Evolutionary conservation across 192 early-diverging fungal species (phyloP).

Genomic region (Jimgerdemannia flammicorona): DNA sequence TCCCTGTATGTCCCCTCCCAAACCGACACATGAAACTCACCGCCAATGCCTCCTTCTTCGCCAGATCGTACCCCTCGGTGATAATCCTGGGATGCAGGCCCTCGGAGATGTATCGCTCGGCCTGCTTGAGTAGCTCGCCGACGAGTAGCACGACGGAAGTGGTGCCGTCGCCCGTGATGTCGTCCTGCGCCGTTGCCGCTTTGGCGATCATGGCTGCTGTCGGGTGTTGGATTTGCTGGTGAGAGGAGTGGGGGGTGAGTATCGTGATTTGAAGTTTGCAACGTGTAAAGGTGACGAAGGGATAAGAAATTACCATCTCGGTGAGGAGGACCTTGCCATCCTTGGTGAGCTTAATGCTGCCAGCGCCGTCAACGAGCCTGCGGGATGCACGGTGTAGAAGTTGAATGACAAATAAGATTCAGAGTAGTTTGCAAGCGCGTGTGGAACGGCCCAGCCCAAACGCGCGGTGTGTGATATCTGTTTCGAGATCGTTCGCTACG

Average conservation of each 20-base stretch:
- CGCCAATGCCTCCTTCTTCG: slow-evolving; percentile 89
- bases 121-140: slow-evolving; percentile 96
- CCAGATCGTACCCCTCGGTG: slow-evolving; percentile 95
- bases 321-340: slow-evolving; percentile 98
- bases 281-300: slow-evolving; percentile 3
- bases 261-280: too few relatives aligned
- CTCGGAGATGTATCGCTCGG: slow-evolving; percentile 89
- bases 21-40: slow-evolving; percentile 29
- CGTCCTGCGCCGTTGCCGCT: slow-evolving; percentile 98
- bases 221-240: slow-evolving; percentile 98
- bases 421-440: not conserved
- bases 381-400: not conserved
- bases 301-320: slow-evolving; percentile 79
- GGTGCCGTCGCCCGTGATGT: slow-evolving; percentile 98
- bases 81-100: slow-evolving; percentile 95
- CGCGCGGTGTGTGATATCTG: too few relatives aligned
- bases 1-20: not conserved
- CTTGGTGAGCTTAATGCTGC: slow-evolving; percentile 96
- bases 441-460: too few relatives aligned
- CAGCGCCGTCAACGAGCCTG: slow-evolving; percentile 94
- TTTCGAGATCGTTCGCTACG: not conserved
- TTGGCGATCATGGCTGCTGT: slow-evolving; percentile 99
- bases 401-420: not conserved
- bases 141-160: slow-evolving; percentile 96
- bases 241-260: not conserved